Conservation (phyloP, 2,329 filamentous ascomycete species). For the Penicillium sp. region DNA sequence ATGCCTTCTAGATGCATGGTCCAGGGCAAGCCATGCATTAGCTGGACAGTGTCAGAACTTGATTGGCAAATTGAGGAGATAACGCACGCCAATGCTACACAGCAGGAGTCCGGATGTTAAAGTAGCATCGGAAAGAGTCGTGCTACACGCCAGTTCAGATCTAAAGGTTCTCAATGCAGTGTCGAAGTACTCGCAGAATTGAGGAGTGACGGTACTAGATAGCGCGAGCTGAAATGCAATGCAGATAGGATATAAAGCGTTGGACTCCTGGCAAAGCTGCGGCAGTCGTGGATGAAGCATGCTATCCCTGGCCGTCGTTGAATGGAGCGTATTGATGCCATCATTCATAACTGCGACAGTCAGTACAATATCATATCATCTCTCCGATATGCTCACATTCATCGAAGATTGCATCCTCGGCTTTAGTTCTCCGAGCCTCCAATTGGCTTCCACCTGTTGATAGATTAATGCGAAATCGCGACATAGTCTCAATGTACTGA, state of each 20-base stretch:
- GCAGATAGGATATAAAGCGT: constrained; percentile 31
- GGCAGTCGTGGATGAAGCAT: constrained; percentile 23
- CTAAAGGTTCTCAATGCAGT: constrained; percentile 29
- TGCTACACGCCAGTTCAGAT: constrained; percentile 26
- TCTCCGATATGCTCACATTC: constrained; percentile 20
- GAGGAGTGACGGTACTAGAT: constrained; percentile 8
- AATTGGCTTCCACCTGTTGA: neutral
- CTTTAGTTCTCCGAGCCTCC: constrained; percentile 1
- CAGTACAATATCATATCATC: neutral
- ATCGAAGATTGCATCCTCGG: constrained; percentile 22
- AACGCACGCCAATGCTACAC: constrained; percentile 34
- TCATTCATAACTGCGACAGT: constrained; percentile 23
- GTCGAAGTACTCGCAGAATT: constrained; percentile 32
- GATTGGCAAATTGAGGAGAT: neutral
- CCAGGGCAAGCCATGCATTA: constrained; percentile 33
- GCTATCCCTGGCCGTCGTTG: constrained; percentile 24
- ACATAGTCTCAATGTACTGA: neutral
- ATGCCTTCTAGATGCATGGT: constrained; percentile 35
- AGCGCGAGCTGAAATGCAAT: constrained; percentile 31
- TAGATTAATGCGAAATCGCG: neutral
- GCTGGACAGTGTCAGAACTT: constrained; percentile 16
- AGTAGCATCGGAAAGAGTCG: constrained; percentile 29
- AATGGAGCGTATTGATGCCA: constrained; percentile 31
- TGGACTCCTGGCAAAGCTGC: constrained; percentile 25
- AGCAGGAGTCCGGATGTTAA: constrained; percentile 32